Base-by-base conservation (phyloP, 1,284 basidiomycete genomes). In the Moesziomyces sp. region DNA sequence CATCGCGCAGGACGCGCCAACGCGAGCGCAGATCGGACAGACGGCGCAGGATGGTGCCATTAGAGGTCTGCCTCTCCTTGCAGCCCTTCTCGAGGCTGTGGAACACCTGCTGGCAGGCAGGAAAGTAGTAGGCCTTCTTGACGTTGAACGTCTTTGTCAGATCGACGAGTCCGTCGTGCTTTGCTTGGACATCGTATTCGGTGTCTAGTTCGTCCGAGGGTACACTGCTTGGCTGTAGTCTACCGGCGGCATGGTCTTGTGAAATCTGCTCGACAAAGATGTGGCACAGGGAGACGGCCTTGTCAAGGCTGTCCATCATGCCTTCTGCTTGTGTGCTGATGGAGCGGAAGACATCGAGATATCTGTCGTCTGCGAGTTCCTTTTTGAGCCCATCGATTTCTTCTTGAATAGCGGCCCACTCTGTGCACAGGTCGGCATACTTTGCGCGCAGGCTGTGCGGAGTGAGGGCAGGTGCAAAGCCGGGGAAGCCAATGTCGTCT, bases 251-350 rank as follows among this genome's bases (percentile, higher is more conserved):
- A 38, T 70, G 59, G 19, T 77, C 66, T 43, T 51, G 61, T 9
- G 72, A 59, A 8, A 73, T 58, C 26, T 74, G 61, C 14, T 48
- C 42, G 44, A 81, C 65, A 54, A 83, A 83, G 77, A 91, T 91
- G 86, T 93, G 90, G 86, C 92, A 93, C 76, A 91, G 88, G 74
- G 90, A 90, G 47, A 95, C 90, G 8, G 92, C 92, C 83, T 94
- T 96, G 86, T 97, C 93, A 70, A 98, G 85, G 79, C 93, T 93
- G 28, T 90, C 89, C 93, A 98, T 95, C 94, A 98, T 96, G 28
- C 92, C 93, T 81, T 95, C 92, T 35, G 94, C 94, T 84, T 97
- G 94, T 69, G 92, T 90, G 14, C 91, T 91, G 45, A 94, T 93
- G 40, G 92, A 94, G 71, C 93, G 88, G 84, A 97, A 97, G n/a